These are phyloP conservation scores for Tylopilus orsonianus DNA, from an alignment of 1,284 basidiomycete species.

Conservation along the genomic window DNA sequence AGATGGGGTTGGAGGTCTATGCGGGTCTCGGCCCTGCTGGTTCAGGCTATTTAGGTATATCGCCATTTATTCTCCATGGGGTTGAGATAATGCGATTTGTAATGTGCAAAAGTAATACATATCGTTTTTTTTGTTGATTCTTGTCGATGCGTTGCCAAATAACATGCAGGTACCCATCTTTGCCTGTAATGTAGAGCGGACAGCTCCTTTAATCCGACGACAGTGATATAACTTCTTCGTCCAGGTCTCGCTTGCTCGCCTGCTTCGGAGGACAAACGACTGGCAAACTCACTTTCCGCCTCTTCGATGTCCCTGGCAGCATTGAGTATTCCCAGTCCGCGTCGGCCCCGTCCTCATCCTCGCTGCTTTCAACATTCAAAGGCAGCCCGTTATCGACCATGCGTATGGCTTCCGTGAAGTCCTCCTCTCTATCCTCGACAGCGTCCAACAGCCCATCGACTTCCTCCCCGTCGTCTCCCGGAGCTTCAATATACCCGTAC, in stretches of 20 bases:
- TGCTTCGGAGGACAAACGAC: neutral
- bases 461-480: slow-evolving; percentile 4
- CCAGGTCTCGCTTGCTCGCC: slow-evolving; percentile 1
- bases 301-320: slow-evolving; percentile 18
- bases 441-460: neutral
- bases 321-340: slow-evolving; percentile 30
- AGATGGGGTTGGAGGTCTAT: neutral
- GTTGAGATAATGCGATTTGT: neutral
- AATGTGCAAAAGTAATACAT: neutral
- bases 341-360: slow-evolving; percentile 24
- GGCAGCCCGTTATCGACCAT: slow-evolving; percentile 13
- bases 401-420: slow-evolving; percentile 25
- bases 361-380: slow-evolving; percentile 23
- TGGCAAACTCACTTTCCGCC: slow-evolving; percentile 13
- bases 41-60: neutral
- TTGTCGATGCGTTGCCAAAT: neutral
- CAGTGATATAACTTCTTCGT: slow-evolving; percentile 32
- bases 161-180: neutral
- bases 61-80: slow-evolving; percentile 4
- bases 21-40: slow-evolving; percentile 4
- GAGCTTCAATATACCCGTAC: slow-evolving; percentile 13
- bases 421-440: slow-evolving; percentile 18
- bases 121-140: neutral
- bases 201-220: slow-evolving; percentile 27
- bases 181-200: neutral